Evolutionary conservation across 768 basidiomycete genomes (phyloP), one percentile per base, ranked within the genome.

Genomic region (Psilocybe cyanescens): DNA sequence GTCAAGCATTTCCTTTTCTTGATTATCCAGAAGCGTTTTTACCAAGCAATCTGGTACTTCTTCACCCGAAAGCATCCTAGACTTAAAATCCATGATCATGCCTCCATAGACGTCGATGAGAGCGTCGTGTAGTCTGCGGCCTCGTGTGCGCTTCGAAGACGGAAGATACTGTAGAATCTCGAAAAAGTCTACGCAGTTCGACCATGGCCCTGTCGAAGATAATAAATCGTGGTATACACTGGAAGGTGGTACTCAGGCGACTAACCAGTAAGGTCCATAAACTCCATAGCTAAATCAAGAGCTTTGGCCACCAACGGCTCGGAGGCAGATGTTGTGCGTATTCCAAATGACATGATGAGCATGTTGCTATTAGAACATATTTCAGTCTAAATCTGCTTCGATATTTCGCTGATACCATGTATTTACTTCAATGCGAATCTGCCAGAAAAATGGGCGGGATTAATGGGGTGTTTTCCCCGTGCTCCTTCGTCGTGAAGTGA

Each of bases 131-230:
- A 83, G 76, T 39, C 71, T 74, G n/a, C 67, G 67, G 1, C 72
- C 81, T 11, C 82, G 75, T 1, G 71, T 65, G 3, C 66, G 70
- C 70, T 75, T 79, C 9, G 58, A 57, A 14, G 71, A 78, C 1
- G 79, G 81, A 2, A 83, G 50, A 57, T 70, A 66, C 52, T 81
- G 82, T 12, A 83, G 74, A 8, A 75, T 62, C 30, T 72, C 71
- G 9, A 83, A 59, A 57, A 82, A 83, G 65, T 83, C 82, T 28
- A 78, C 72, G 6, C 74, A 58, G 60, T 83, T 83, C 7, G 81
- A 79, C 55, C 74, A 68, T 1, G 81, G 79, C 11, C 81, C 81
- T 65, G 75, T 74, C 39, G 67, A 63, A 75, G 75, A 72, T 11
- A 44, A 7, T 19, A 24, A 48, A 14, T 53, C 28, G 5, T 1